Conservation (phyloP, 495 filamentous ascomycete species). For the Penicillium soppii region DNA sequence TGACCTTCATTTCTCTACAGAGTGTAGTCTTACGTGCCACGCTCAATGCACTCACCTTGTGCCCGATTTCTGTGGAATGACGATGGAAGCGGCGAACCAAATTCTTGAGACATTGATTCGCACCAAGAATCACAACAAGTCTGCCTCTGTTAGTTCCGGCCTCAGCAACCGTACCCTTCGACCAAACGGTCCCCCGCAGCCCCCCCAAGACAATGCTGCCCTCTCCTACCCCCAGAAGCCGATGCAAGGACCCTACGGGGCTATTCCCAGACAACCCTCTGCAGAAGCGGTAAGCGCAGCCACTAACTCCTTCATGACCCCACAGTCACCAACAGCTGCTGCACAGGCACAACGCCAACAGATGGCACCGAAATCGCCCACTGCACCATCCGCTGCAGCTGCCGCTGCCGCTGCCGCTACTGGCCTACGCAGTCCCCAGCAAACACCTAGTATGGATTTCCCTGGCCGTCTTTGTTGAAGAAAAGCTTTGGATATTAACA, state of each 20-base stretch:
- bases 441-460: slow-evolving; percentile 34
- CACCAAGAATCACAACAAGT: slow-evolving; percentile 47
- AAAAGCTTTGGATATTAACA: slow-evolving; percentile 5
- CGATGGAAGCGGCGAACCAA: slow-evolving; percentile 94
- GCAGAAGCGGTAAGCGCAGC: slow-evolving; percentile 49
- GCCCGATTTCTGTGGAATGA: slow-evolving; percentile 99
- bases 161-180: slow-evolving; percentile 68
- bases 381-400: slow-evolving; percentile 27
- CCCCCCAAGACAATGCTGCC: slow-evolving; percentile 47
- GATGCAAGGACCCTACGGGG: slow-evolving; percentile 50
- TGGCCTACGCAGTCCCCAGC: slow-evolving; percentile 29
- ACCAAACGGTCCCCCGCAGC: slow-evolving; percentile 47
- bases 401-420: slow-evolving; percentile 38
- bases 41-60: slow-evolving; percentile 91
- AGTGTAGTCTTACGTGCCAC: slow-evolving; percentile 91
- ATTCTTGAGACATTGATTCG: slow-evolving; percentile 61
- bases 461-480: neutral
- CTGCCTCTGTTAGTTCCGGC: slow-evolving; percentile 48
- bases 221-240: slow-evolving; percentile 45
- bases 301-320: slow-evolving; percentile 42
- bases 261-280: slow-evolving; percentile 44
- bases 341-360: slow-evolving; percentile 32
- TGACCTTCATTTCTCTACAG: slow-evolving; percentile 45
- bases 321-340: slow-evolving; percentile 42
- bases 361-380: slow-evolving; percentile 35